Conservation (phyloP, 2,329 filamentous ascomycete genomes). For the Colletotrichum tanaceti region DNA sequence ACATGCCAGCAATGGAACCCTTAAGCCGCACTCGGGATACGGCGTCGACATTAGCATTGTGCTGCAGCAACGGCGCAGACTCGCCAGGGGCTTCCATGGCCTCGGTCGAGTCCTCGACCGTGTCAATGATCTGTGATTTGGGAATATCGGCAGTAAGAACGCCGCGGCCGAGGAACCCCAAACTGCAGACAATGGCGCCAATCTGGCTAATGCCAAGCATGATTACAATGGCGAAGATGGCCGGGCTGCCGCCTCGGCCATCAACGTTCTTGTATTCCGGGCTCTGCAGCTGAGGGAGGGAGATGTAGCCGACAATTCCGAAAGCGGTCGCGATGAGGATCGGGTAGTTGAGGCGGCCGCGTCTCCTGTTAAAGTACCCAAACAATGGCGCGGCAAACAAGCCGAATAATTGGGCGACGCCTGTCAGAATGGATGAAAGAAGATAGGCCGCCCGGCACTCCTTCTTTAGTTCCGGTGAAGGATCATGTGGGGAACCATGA, state of each 20-base stretch:
- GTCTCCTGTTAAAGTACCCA: conserved; percentile 82
- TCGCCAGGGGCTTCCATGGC: conserved; percentile 54
- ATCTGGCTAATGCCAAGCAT: conserved; percentile 94
- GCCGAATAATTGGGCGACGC: conserved; percentile 87
- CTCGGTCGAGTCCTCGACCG: conserved; percentile 42
- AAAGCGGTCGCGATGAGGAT: conserved; percentile 77
- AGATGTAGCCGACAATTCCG: conserved; percentile 81
- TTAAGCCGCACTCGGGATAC: conserved; percentile 74
- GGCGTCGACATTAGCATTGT: conserved; percentile 44
- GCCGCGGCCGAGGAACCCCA: conserved; percentile 87
- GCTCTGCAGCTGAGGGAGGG: conserved; percentile 80
- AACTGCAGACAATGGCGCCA: conserved; percentile 92
- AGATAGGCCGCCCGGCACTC: conserved; percentile 90
- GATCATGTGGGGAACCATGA: conserved; percentile 71
- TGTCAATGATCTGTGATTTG: conserved; percentile 46
- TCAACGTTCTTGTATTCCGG: conserved; percentile 76
- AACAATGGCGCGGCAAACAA: conserved; percentile 88
- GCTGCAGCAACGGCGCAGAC: conserved; percentile 54
- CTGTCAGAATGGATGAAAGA: conserved; percentile 86
- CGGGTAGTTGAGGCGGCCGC: conserved; percentile 75
- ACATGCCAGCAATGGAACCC: conserved; percentile 93
- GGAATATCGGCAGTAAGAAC: conserved; percentile 69
- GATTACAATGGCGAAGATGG: conserved; percentile 80
- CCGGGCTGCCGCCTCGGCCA: conserved; percentile 73
- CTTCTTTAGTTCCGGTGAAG: conserved; percentile 80